Evolutionary conservation across 2,329 filamentous ascomycete genomes (phyloP), one percentile per base, ranked within the genome.

Genomic region (Boeremia lycopersici): DNA sequence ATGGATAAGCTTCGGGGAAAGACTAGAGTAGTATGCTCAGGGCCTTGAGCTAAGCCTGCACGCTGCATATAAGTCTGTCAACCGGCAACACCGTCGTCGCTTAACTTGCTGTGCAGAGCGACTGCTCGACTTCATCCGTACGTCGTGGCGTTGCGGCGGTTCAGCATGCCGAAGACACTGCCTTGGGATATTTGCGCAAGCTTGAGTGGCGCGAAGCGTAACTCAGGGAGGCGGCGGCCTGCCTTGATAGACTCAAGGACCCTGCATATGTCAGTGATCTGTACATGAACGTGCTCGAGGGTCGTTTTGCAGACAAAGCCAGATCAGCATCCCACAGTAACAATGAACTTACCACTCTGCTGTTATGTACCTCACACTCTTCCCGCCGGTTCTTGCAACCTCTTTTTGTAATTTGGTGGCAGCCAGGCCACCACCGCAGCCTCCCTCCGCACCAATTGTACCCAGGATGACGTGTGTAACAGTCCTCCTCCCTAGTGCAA

Each of bases 401-500:
- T 96, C 93, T 73, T 85, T 90, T 64, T 96, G 89, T 44, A 96
- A 77, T 78, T 97, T 97, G 28, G 82, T 82, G 1, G 84, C 86
- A 4, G 92, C 86, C 6, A 97, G 79, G 0, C 89, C 90, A 38
- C 91, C 91, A 0, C 90, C 90, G 9, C 83, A 84, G 39, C 86
- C 87, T 11, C 72, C 71, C 2, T 67, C 57, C 3, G 45, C 39
- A 36, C 70, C 73, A 15, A 56, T 53, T 15, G 64, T 67, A 7
- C 90, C 90, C 6, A 96, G 75, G 52, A 97, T 89, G 57, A 97
- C 89, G 74, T 97, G 93, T 30, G 92, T 96, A 62, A 96, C 90
- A 45, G 82, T 84, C 33, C 86, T 83, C 39, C 91, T 84, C 9
- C 85, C 88, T 9, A 96, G 84, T 54, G 86, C 82, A 31, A 91